Evolutionary conservation across 106 monocot genomes (phyloP).

Genomic region (Chionographis japonica): DNA sequence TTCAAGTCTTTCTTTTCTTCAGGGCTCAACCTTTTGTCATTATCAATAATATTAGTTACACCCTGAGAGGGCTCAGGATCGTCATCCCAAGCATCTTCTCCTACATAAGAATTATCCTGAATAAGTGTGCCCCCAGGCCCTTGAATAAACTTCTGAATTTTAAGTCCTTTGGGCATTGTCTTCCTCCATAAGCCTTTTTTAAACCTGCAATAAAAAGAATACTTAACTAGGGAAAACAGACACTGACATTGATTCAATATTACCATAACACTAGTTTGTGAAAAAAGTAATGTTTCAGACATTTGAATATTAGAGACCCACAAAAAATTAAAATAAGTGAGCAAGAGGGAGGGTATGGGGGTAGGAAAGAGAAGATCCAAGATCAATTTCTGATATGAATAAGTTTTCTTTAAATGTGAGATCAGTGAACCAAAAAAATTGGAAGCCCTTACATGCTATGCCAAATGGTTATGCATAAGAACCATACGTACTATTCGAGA

Average conservation of each 20-base stretch:
- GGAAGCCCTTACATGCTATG: no score
- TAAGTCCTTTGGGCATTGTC: slow-evolving; percentile 81
- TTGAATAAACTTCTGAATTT: slow-evolving; percentile 71
- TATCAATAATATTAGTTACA: slow-evolving; percentile 46
- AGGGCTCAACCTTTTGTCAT: slow-evolving; percentile 30
- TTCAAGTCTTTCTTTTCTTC: slow-evolving; percentile 53
- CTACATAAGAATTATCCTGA: slow-evolving; percentile 72
- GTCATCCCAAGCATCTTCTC: slow-evolving; percentile 92
- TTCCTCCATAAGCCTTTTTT: slow-evolving; percentile 87
- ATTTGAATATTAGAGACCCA: not conserved
- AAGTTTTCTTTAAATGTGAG: no score
- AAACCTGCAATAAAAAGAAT: slow-evolving; percentile 25
- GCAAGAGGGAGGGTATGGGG: no score
- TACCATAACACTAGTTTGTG: not conserved
- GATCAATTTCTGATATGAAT: no score
- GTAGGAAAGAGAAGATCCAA: no score
- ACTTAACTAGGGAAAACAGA: not conserved
- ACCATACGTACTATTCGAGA: no score
- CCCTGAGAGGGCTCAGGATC: slow-evolving; percentile 43
- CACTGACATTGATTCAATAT: not conserved
- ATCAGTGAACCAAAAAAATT: no score
- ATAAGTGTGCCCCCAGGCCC: slow-evolving; percentile 52
- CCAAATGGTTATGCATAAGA: no score
- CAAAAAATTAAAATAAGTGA: no score
- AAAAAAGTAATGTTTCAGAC: not conserved